These are phyloP conservation scores for Schwanniomyces vanrijiae DNA, from an alignment of 805 yeast genomes.

Conservation along the genomic window DNA sequence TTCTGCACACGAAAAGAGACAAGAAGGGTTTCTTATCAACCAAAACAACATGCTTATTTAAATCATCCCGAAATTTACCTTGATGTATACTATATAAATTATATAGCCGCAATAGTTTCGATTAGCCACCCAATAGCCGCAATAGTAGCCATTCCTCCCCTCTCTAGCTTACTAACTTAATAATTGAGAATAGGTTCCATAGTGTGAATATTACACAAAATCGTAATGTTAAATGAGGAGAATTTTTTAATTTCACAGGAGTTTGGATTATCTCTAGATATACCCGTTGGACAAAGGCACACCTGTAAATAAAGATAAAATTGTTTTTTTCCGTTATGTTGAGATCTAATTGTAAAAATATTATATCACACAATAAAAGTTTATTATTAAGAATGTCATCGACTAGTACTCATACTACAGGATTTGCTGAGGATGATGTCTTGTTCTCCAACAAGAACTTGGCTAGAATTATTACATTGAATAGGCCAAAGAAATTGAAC, in stretches of 20 bases:
- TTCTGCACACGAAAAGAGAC: slow-evolving; percentile 21
- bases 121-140: too few species aligned
- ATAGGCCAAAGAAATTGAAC: slow-evolving; percentile 81
- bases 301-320: not conserved
- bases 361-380: not conserved
- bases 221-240: slow-evolving; percentile 7
- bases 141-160: too few species aligned
- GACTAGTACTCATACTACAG: slow-evolving; percentile 8
- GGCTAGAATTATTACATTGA: slow-evolving; percentile 72
- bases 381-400: slow-evolving; percentile 6
- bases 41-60: slow-evolving; percentile 15
- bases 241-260: slow-evolving; percentile 8
- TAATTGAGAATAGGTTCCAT: too few species aligned
- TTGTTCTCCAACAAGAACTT: slow-evolving; percentile 60
- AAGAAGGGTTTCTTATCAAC: slow-evolving; percentile 30
- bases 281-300: slow-evolving; percentile 2
- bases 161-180: too few species aligned
- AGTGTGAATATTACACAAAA: slow-evolving; percentile 2
- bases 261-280: slow-evolving; percentile 1
- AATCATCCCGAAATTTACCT: too few species aligned
- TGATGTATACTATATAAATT: not conserved
- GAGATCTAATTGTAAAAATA: slow-evolving; percentile 3
- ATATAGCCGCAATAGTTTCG: not conserved
- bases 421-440: slow-evolving; percentile 51
- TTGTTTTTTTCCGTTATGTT: slow-evolving; percentile 1